Evolutionary conservation across 1,139 yeast genomes (phyloP).

Genomic region (Starmera stellimalicola): DNA sequence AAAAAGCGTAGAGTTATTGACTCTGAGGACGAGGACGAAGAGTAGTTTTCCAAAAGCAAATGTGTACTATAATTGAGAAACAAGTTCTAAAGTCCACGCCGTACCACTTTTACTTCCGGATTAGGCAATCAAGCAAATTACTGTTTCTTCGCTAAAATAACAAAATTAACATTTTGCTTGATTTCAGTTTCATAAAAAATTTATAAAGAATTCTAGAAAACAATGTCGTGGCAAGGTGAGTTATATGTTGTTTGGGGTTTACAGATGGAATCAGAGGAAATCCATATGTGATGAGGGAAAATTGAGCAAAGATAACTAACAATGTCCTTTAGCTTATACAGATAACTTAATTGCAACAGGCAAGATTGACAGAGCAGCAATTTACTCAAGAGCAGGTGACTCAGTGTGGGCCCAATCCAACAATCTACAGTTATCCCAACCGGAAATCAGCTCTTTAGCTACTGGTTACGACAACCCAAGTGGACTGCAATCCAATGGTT

Average conservation of each 20-base stretch:
- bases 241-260: background rate
- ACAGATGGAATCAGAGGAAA: background rate
- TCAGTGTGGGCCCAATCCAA: constrained; percentile 88
- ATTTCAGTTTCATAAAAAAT: too few species aligned
- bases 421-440: constrained; percentile 54
- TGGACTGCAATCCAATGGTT: constrained; percentile 72
- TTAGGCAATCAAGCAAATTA: constrained; percentile 1
- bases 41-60: too few species aligned
- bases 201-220: background rate
- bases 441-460: constrained; percentile 69
- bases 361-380: constrained; percentile 84
- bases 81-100: background rate
- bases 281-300: background rate
- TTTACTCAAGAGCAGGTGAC: constrained; percentile 91
- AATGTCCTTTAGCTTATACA: constrained; percentile 59
- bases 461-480: constrained; percentile 75
- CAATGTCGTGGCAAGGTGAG: constrained; percentile 22
- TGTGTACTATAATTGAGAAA: constrained; percentile 1
- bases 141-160: background rate
- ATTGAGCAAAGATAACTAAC: too few species aligned
- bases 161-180: background rate
- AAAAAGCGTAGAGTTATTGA: constrained; percentile 48
- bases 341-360: constrained; percentile 83
- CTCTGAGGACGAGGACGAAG: constrained; percentile 54
- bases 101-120: background rate